These are phyloP conservation scores for Cytospora chrysosperma DNA, from an alignment of 2,329 filamentous ascomycete genomes.

Conservation along the genomic window DNA sequence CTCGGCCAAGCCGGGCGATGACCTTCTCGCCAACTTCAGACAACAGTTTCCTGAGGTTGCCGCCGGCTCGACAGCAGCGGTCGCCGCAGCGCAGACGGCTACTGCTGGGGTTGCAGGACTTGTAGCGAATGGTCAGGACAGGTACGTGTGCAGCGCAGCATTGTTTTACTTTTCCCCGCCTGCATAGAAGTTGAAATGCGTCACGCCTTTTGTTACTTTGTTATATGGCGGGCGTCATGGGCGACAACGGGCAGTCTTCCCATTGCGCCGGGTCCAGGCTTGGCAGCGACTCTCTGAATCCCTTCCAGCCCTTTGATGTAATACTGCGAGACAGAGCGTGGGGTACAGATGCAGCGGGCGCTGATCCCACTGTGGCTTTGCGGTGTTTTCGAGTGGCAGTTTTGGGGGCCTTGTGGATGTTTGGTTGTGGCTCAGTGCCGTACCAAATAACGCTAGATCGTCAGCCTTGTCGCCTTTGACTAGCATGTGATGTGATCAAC, in stretches of 20 bases:
- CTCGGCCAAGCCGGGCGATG: conserved; percentile 82
- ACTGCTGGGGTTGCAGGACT: conserved; percentile 35
- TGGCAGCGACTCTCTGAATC: conserved; percentile 14
- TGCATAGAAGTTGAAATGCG: background rate
- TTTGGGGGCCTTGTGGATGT: background rate
- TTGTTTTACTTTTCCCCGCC: background rate
- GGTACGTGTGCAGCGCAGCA: conserved; percentile 32
- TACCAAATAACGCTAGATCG: background rate
- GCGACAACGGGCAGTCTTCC: background rate
- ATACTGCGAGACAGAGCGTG: background rate
- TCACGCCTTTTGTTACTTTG: background rate
- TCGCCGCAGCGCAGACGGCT: conserved; percentile 38
- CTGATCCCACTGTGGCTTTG: conserved; percentile 9
- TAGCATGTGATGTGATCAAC: background rate
- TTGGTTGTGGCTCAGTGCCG: background rate
- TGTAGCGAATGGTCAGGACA: conserved; percentile 33
- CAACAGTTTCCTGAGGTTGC: conserved; percentile 73
- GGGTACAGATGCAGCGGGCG: conserved; percentile 2
- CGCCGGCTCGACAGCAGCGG: conserved; percentile 45
- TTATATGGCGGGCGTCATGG: too few species aligned
- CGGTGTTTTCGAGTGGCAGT: conserved; percentile 1
- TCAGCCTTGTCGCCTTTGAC: background rate
- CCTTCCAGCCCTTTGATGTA: background rate
- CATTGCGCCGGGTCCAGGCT: conserved; percentile 2
- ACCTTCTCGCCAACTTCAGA: conserved; percentile 81